Evolutionary conservation across 1,139 yeast species (phyloP).

Genomic region (Meyerozyma elateridarum): DNA sequence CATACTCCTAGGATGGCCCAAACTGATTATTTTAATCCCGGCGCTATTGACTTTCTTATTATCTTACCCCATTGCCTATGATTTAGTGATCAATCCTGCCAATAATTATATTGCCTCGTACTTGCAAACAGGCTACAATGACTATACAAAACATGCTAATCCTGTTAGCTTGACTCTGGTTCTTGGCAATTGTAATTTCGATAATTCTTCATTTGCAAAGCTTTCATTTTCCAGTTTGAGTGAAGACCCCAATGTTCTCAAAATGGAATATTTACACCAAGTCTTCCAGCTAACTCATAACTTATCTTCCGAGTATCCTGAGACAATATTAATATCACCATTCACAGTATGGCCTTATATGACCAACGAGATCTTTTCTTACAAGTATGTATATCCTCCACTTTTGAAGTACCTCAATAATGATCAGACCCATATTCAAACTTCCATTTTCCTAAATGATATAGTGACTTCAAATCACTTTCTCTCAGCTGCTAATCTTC

Average conservation of each 20-base stretch:
- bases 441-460: neutral
- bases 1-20: constrained; percentile 16
- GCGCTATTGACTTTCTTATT: constrained; percentile 17
- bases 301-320: neutral
- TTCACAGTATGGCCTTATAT: neutral
- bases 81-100: constrained; percentile 17
- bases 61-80: constrained; percentile 22
- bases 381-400: neutral
- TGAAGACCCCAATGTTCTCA: no score
- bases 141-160: no score
- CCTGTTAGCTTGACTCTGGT: no score
- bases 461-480: neutral
- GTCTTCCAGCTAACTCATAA: neutral
- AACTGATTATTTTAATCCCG: constrained; percentile 18
- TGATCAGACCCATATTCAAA: neutral
- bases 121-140: no score
- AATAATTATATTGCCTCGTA: constrained; percentile 15
- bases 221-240: no score
- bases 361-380: neutral
- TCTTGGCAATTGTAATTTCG: no score
- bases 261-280: neutral
- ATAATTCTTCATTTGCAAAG: no score
- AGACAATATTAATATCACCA: neutral
- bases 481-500: neutral
- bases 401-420: constrained; percentile 1